A percentile compares a stretch with the other conserved stretches of the same genome.
Evolutionary conservation across 768 basidiomycete genomes (phyloP).

Genomic region (Galerina marginata): DNA sequence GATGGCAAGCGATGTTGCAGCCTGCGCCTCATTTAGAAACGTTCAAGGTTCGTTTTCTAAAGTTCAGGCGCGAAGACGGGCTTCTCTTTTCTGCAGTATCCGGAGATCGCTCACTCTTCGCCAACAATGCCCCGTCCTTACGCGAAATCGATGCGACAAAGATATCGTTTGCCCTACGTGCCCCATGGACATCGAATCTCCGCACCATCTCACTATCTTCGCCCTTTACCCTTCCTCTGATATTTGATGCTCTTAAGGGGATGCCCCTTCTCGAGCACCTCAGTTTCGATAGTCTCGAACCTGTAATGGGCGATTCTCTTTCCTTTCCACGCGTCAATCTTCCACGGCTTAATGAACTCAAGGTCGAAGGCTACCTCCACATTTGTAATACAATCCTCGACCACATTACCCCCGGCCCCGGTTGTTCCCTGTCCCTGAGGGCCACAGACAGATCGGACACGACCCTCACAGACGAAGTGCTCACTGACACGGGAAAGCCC

Average conservation of each 20-base stretch:
- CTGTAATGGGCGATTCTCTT: not conserved
- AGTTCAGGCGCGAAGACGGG: not conserved
- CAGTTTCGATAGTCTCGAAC: not conserved
- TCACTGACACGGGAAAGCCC: too few species aligned
- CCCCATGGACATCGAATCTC: not conserved
- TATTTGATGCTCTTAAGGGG: not conserved
- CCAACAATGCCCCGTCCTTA: not conserved
- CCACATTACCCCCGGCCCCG: not conserved
- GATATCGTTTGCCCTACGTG: not conserved
- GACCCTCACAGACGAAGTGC: too few species aligned
- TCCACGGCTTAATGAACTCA: not conserved
- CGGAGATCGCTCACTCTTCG: not conserved
- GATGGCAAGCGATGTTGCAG: too few species aligned
- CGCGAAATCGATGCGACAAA: not conserved
- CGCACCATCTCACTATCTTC: not conserved
- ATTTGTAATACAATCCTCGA: not conserved
- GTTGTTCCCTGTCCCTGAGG: not conserved
- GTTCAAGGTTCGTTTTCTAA: not conserved
- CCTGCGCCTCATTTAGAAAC: not conserved
- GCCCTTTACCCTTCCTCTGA: not conserved
- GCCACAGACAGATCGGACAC: not conserved
- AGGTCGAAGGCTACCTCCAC: too few species aligned
- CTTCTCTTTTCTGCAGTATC: not conserved
- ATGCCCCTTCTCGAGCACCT: not conserved
- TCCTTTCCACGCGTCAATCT: not conserved